These are phyloP conservation scores for Jamesozyma piceae DNA, from an alignment of 805 yeast genomes.

Conservation along the genomic window DNA sequence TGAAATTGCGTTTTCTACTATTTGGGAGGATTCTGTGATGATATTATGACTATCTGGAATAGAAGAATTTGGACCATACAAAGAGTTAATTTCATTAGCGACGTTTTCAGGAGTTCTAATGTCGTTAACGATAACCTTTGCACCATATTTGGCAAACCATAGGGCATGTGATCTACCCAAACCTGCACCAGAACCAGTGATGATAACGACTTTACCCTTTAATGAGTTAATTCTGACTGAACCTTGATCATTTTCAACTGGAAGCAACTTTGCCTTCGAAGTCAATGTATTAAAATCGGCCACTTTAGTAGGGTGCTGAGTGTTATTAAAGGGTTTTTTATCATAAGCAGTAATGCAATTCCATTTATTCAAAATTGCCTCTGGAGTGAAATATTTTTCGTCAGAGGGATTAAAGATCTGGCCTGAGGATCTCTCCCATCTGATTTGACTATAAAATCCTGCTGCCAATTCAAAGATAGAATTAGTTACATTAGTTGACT, in stretches of 20 bases:
- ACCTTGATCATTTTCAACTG: constrained; percentile 49
- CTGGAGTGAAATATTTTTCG: constrained; percentile 62
- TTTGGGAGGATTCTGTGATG: constrained; percentile 60
- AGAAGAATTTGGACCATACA: constrained; percentile 65
- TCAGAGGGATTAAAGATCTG: constrained; percentile 66
- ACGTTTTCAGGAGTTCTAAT: constrained; percentile 64
- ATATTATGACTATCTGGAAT: constrained; percentile 80
- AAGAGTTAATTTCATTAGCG: constrained; percentile 59
- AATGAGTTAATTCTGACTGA: constrained; percentile 43
- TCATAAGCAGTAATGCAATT: constrained; percentile 54
- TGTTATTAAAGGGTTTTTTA: constrained; percentile 44
- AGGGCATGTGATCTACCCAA: constrained; percentile 86
- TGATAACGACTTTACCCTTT: constrained; percentile 75
- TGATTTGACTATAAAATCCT: constrained; percentile 80
- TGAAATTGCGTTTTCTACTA: constrained; percentile 67
- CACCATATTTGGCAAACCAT: constrained; percentile 82
- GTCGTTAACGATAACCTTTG: constrained; percentile 90
- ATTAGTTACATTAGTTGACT: constrained; percentile 51
- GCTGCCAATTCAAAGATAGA: constrained; percentile 89
- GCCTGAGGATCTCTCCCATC: constrained; percentile 93
- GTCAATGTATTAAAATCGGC: constrained; percentile 61
- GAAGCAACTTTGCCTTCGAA: constrained; percentile 41
- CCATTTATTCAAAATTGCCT: constrained; percentile 63
- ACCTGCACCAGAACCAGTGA: constrained; percentile 95
- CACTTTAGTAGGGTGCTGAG: constrained; percentile 60